Evolutionary conservation across 2,329 filamentous ascomycete species (phyloP), one percentile per base, ranked within the genome.

Genomic region (Paecilomyces sp.): DNA sequence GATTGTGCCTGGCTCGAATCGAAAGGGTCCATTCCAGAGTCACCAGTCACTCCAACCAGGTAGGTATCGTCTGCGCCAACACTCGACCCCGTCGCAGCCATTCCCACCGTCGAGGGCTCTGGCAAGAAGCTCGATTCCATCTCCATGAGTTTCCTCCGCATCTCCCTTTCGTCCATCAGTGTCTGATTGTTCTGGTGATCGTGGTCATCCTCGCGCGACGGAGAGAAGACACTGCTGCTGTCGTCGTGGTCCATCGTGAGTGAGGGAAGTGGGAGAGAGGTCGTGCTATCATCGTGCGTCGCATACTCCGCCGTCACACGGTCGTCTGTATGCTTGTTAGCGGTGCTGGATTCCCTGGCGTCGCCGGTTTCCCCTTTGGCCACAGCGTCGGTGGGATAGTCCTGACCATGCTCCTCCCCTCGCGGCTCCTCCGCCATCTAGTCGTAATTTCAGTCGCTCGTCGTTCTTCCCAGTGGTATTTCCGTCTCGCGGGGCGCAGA

Each of bases 111-210:
- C 2, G 81, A 81, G 1, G 78, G 75, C 54, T 86, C 83, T 0
- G 84, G 84, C 53, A 87, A 62, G 64, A 87, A 87, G 66, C 84
- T 87, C 3, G 85, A 87, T 68, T 87, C 85, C 58, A 86, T 79
- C 64, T 87, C 84, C 77, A 84, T 80, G 63, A 87, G 70, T 63
- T 82, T 82, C 60, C 80, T 77, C 64, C 80, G 80, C 82, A 87
- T 85, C 66, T 85, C 83, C 57, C 75, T 76, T 69, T 87, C 84
- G 65, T 85, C 79, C 36, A 85, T 67, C 30, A 76, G 67, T 0
- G 75, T 79, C 58, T 76, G 73, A 56, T 77, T 76, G 41, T 72
- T 72, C 41, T 62, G 64, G 55, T 67, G 70, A 55, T 74, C 69
- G 55, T 68, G 66, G 52, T 72, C 70, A 58, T 51, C 52, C 11